These are phyloP conservation scores for Didymellaceae sp. DNA, from an alignment of 2,329 filamentous ascomycete genomes.

Conservation along the genomic window DNA sequence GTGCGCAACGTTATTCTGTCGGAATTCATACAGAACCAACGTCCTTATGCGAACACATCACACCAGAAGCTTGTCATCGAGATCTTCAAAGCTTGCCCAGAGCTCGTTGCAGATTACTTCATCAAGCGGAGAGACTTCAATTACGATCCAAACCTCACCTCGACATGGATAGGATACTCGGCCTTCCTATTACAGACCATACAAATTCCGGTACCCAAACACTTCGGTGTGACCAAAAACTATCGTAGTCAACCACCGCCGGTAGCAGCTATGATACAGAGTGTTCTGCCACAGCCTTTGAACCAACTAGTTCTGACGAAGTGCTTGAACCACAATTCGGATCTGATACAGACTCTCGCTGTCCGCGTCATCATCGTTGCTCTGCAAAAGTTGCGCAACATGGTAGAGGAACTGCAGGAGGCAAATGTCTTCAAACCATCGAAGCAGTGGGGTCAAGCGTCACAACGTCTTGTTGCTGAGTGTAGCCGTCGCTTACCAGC, in stretches of 20 bases:
- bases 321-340: slow-evolving; percentile 78
- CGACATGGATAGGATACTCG: slow-evolving; percentile 94
- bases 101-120: slow-evolving; percentile 89
- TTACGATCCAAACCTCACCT: slow-evolving; percentile 89
- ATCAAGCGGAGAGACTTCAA: slow-evolving; percentile 75
- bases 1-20: slow-evolving; percentile 82
- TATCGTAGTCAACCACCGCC: slow-evolving; percentile 77
- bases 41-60: slow-evolving; percentile 80
- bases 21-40: slow-evolving; percentile 77
- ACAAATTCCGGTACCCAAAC: slow-evolving; percentile 72
- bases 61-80: slow-evolving; percentile 82
- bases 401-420: slow-evolving; percentile 66
- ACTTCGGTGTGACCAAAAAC: slow-evolving; percentile 70
- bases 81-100: slow-evolving; percentile 82
- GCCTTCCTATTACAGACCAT: slow-evolving; percentile 85
- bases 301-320: slow-evolving; percentile 79
- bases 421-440: slow-evolving; percentile 50
- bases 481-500: slow-evolving; percentile 81
- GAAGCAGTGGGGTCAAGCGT: slow-evolving; percentile 72
- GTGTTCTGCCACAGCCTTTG: slow-evolving; percentile 81
- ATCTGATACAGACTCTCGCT: slow-evolving; percentile 83
- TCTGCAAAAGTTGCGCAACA: slow-evolving; percentile 75
- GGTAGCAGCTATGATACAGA: slow-evolving; percentile 79
- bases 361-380: slow-evolving; percentile 79
- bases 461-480: slow-evolving; percentile 70